Evolutionary conservation across 768 basidiomycete species (phyloP), one percentile per base, ranked within the genome.

Genomic region (Trametes coccinea): DNA sequence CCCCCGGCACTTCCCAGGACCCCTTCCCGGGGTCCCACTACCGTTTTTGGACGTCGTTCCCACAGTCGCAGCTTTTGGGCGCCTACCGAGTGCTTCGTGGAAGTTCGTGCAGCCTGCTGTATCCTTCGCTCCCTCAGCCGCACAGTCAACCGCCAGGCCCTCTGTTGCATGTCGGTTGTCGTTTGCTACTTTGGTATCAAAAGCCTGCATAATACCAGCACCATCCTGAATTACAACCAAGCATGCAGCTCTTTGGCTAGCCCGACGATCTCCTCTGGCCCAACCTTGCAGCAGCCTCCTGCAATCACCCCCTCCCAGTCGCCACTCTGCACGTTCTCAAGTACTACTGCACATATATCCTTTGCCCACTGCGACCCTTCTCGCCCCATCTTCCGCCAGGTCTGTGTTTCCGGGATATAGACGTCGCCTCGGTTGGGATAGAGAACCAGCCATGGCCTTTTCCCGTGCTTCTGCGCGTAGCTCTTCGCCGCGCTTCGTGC

Each of bases 241-340:
- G 58, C 22, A 13, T 48, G 37, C 6, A 62, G 14, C 49, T 46
- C 57, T 14, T 54, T 41, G 4, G 34, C n/a, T 41, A 63, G 52
- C 29, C 34, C 60, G 8, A 56, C 49, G 13, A 90, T 85, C 51
- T 89, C 80, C 11, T 74, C 74, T 3, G 84, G 85, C 1, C 79
- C 78, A 6, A 83, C 79, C 64, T 83, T 81, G 69, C 90, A 91
- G 67, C 90, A 91, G 0, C 90, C 89, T 1, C 90, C 90, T 0
- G 84, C 77, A 8, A 89, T 69, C 4, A 89, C 65, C 2, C 84
- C 84, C 16, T 66, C 73, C 83, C 86, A 85, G 5, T 70, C 65
- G 4, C 61, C 57, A 14, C 65, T 61, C n/a, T 58, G 33, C 9
- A 54, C 2, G n/a, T 46, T 69, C 43, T 67, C 62, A 6, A 68